Percentiles rank a stretch among this genome's conserved stretches.
Evolutionary conservation across 2,329 filamentous ascomycete genomes (phyloP).

Genomic region (Aureobasidium uvarum): DNA sequence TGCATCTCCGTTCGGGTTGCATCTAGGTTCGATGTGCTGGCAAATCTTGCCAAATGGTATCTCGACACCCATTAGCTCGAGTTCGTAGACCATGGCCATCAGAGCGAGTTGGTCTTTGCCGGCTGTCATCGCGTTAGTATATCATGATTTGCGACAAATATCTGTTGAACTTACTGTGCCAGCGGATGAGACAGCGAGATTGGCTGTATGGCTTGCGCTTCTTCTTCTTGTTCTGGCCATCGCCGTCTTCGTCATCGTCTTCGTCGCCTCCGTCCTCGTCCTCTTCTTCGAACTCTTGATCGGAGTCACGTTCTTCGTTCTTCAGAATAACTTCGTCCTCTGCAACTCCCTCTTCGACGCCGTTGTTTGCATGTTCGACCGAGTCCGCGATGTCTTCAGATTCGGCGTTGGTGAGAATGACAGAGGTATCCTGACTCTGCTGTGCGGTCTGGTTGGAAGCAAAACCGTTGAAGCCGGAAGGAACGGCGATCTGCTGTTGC

Average conservation of each 20-base stretch:
- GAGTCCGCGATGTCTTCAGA: not conserved
- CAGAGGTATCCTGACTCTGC: not conserved
- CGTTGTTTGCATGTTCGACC: not conserved
- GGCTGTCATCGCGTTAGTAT: constrained; percentile 29
- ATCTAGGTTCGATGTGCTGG: constrained; percentile 26
- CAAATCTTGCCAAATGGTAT: constrained; percentile 33
- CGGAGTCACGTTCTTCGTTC: not conserved
- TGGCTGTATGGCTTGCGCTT: constrained; percentile 10
- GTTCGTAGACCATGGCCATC: constrained; percentile 32
- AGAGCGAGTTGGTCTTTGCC: constrained; percentile 34
- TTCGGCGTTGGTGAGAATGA: not conserved
- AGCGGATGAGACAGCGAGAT: constrained; percentile 34
- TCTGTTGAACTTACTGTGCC: constrained; percentile 33
- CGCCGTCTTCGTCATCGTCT: not conserved
- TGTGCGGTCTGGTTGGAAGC: not conserved
- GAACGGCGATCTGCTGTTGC: not conserved
- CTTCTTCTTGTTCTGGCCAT: constrained; percentile 4
- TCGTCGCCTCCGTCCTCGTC: not conserved
- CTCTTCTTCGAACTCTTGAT: not conserved
- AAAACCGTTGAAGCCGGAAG: not conserved
- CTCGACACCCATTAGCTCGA: constrained; percentile 27
- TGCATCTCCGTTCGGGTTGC: constrained; percentile 30
- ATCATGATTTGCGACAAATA: not conserved
- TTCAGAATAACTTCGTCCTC: not conserved
- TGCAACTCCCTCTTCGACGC: not conserved